phyloP scores from a whole-genome alignment of 2,329 filamentous ascomycete species.

The Neonectria punicea region DNA sequence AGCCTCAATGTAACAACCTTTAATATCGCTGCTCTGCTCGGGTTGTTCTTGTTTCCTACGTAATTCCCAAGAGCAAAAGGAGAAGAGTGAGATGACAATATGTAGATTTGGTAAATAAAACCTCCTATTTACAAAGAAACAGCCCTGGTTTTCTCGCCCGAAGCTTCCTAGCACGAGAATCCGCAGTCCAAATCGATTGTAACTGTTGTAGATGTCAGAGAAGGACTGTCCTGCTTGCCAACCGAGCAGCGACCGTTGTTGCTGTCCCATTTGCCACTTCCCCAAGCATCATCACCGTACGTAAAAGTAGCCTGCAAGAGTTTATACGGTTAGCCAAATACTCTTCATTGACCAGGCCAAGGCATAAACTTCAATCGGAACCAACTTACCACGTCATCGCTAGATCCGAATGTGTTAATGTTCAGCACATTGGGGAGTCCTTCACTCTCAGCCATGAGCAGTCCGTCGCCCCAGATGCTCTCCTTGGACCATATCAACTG shows the following conservation, averaged over 20 bases:
- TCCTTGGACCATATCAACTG: neutral
- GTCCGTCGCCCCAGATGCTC: neutral
- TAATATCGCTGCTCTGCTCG: too few relatives aligned
- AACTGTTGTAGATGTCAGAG: neutral
- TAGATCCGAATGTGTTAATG: neutral
- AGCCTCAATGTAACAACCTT: too few relatives aligned
- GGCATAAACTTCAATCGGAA: neutral
- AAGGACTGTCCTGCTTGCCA: conserved; percentile 5
- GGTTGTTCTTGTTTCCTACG: too few relatives aligned
- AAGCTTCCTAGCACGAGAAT: neutral
- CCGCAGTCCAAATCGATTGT: neutral
- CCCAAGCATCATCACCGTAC: conserved; percentile 14
- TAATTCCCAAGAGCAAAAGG: neutral
- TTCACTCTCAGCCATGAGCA: neutral
- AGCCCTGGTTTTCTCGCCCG: neutral
- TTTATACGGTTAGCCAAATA: neutral
- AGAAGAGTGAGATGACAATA: neutral
- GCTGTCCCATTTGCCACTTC: conserved; percentile 6
- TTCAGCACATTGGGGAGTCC: neutral
- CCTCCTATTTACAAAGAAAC: neutral
- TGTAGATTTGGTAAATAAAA: neutral
- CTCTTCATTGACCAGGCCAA: neutral
- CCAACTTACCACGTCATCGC: neutral
- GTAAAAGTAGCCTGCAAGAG: neutral
- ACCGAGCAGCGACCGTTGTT: conserved; percentile 13